These are phyloP conservation scores for Amborella trichopoda DNA, from an alignment of 164 flowering plant species.

Conservation along the genomic window DNA sequence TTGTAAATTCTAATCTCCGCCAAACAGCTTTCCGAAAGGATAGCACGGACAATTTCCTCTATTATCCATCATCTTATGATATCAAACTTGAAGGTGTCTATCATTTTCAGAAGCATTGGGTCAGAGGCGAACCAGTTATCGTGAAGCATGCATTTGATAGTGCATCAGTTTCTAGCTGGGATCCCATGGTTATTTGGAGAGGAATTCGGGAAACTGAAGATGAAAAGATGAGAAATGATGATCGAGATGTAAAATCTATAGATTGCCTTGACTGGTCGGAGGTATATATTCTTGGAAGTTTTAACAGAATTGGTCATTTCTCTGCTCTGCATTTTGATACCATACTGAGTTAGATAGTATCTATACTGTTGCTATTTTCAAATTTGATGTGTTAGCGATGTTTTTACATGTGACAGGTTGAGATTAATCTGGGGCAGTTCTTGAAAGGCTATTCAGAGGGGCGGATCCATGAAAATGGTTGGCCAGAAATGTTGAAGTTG, in stretches of 20 bases:
- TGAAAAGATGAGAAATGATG: slow-evolving; percentile 48
- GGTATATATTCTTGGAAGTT: slow-evolving; percentile 43
- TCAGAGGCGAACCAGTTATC: slow-evolving; percentile 65
- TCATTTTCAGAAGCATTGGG: slow-evolving; percentile 72
- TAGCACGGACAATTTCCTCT: slow-evolving; percentile 49
- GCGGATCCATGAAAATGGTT: slow-evolving; percentile 44
- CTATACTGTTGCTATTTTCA: too few species aligned
- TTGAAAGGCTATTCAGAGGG: slow-evolving; percentile 83
- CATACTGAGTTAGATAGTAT: too few species aligned
- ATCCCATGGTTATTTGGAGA: slow-evolving; percentile 67
- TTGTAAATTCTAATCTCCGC: slow-evolving; percentile 15
- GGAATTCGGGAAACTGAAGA: slow-evolving; percentile 58
- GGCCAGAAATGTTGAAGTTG: slow-evolving; percentile 66
- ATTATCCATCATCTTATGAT: slow-evolving; percentile 55
- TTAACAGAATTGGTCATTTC: too few species aligned
- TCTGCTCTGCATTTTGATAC: too few species aligned
- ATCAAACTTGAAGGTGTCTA: slow-evolving; percentile 41
- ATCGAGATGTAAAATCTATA: slow-evolving; percentile 58
- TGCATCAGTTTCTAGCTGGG: slow-evolving; percentile 54
- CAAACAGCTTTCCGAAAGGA: slow-evolving; percentile 41
- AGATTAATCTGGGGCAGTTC: slow-evolving; percentile 66
- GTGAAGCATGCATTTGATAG: slow-evolving; percentile 50
- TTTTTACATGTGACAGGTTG: slow-evolving; percentile 40
- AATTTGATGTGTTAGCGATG: slow-evolving; percentile 2
- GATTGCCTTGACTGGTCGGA: slow-evolving; percentile 69